phyloP scores from a whole-genome alignment of 108 stramenopile genomes.

The Fistulifera pelliculosa region DNA sequence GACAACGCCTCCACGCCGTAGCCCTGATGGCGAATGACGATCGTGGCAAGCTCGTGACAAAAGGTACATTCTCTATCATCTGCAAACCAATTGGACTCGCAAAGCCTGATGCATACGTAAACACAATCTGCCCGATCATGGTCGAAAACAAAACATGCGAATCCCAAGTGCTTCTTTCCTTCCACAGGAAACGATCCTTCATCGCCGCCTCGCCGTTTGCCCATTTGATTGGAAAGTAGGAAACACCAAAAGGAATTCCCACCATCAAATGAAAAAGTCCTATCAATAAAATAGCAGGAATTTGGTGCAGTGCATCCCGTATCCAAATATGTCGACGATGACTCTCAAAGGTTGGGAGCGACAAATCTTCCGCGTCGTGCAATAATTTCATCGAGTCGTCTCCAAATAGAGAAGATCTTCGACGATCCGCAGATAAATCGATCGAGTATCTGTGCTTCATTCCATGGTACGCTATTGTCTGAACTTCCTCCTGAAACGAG shows the following conservation, averaged over 20 bases:
- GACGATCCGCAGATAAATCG: too few species aligned
- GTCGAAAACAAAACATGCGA: constrained; percentile 74
- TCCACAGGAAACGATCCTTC: constrained; percentile 36
- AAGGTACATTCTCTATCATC: constrained; percentile 88
- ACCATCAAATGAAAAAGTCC: constrained; percentile 54
- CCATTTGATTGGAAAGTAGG: constrained; percentile 66
- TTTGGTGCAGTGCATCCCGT: background rate
- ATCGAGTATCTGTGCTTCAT: too few species aligned
- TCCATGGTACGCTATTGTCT: too few species aligned
- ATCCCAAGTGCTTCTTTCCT: constrained; percentile 74
- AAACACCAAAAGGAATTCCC: constrained; percentile 65
- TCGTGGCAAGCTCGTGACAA: constrained; percentile 45
- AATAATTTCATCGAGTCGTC: too few species aligned
- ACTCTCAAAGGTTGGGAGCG: too few species aligned
- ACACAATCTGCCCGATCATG: constrained; percentile 50
- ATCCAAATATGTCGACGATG: too few species aligned
- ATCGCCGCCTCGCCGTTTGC: constrained; percentile 7
- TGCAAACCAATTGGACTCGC: constrained; percentile 55
- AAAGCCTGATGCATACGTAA: constrained; percentile 54
- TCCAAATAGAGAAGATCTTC: too few species aligned
- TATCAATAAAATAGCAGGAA: constrained; percentile 1
- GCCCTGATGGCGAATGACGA: constrained; percentile 46
- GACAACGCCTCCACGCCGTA: constrained; percentile 55
- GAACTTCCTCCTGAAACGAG: too few species aligned
- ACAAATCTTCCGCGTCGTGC: too few species aligned